Conservation (phyloP, 345 rosid genomes). For the Schrenkiella parvula region DNA sequence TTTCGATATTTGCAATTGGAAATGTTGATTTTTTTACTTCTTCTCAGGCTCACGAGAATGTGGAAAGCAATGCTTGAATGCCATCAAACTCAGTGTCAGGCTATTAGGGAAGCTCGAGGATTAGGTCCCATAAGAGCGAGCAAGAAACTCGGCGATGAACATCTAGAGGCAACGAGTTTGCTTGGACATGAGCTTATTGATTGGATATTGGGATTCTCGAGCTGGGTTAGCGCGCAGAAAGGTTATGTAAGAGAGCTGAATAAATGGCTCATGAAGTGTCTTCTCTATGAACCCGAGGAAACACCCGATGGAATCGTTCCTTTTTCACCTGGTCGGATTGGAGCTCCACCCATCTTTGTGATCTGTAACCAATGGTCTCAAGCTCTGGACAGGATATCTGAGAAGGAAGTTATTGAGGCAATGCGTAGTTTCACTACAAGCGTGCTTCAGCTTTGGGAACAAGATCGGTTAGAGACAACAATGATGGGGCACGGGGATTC, state of each 20-base stretch:
- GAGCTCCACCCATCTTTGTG: constrained; percentile 90
- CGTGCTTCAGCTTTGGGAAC: constrained; percentile 81
- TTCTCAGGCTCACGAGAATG: constrained; percentile 77
- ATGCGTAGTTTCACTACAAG: constrained; percentile 59
- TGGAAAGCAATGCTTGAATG: constrained; percentile 94
- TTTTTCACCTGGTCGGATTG: constrained; percentile 90
- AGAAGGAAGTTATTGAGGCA: constrained; percentile 77
- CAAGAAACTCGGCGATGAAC: constrained; percentile 57
- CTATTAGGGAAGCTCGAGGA: constrained; percentile 62
- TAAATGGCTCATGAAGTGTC: constrained; percentile 80
- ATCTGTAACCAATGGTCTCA: constrained; percentile 97
- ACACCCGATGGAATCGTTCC: constrained; percentile 83
- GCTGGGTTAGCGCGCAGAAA: constrained; percentile 82
- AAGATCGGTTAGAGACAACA: constrained; percentile 52
- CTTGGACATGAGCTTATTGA: constrained; percentile 73
- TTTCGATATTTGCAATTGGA: not conserved
- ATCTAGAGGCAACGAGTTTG: constrained; percentile 60
- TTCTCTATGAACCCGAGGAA: constrained; percentile 84
- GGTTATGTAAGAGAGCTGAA: constrained; percentile 71
- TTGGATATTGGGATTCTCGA: constrained; percentile 70
- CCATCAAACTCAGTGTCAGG: constrained; percentile 71
- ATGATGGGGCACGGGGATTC: constrained; percentile 56
- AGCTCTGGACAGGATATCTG: constrained; percentile 71
- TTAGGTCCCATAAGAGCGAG: constrained; percentile 60
- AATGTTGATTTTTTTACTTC: not conserved